phyloP scores from a whole-genome alignment of 129 eudicot species.

The Logfia minima region DNA sequence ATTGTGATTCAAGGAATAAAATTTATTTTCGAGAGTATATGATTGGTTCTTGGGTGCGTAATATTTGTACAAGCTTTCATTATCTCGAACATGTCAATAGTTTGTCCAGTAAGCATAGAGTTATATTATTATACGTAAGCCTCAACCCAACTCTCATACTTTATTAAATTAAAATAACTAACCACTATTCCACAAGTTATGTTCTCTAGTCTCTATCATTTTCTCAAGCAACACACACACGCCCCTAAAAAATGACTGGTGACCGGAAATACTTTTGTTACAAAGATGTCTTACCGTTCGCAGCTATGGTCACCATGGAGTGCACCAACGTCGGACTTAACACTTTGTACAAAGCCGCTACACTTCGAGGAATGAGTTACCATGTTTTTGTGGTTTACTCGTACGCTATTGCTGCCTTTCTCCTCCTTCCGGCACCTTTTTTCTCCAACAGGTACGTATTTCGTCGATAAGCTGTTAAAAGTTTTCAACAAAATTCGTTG shows the following conservation, averaged over 20 bases:
- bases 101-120: background rate
- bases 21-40: too few species aligned
- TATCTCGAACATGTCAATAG: background rate
- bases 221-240: conserved; percentile 2
- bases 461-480: too few species aligned
- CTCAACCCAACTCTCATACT: background rate
- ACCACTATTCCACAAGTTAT: background rate
- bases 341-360: conserved; percentile 85
- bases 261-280: conserved; percentile 38
- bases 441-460: conserved; percentile 34
- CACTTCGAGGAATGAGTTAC: conserved; percentile 65
- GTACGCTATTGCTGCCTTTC: conserved; percentile 66
- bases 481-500: too few species aligned
- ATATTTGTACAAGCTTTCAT: background rate
- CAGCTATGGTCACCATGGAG: conserved; percentile 72
- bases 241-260: conserved; percentile 29
- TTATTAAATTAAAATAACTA: too few species aligned
- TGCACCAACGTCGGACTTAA: conserved; percentile 71
- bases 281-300: conserved; percentile 60
- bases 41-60: background rate
- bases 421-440: conserved; percentile 81
- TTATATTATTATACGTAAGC: background rate
- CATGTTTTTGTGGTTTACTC: conserved; percentile 71
- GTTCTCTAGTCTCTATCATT: background rate
- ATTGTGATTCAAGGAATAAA: too few species aligned